These are phyloP conservation scores for Candida khao-thaluensis DNA, from an alignment of 805 yeast species.

Conservation along the genomic window DNA sequence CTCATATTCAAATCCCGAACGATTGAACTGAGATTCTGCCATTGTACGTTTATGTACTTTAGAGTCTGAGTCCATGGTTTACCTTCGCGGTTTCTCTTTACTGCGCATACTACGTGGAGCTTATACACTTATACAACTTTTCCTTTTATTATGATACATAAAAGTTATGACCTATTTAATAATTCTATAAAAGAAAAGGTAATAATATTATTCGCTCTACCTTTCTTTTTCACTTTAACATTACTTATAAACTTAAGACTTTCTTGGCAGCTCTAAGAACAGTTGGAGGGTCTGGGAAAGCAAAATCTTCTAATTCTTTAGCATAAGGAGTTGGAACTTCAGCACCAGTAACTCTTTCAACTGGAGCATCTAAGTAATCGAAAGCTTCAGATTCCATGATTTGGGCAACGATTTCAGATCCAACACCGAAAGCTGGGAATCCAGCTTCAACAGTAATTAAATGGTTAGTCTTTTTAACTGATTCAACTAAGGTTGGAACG, in stretches of 20 bases:
- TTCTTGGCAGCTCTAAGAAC: constrained; percentile 84
- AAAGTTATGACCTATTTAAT: constrained; percentile 5
- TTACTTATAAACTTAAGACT: constrained; percentile 61
- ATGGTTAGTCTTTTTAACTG: constrained; percentile 96
- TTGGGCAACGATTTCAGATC: constrained; percentile 97
- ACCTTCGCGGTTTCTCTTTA: background rate
- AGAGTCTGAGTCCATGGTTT: constrained; percentile 5
- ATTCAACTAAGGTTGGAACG: constrained; percentile 75
- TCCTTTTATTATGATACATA: constrained; percentile 1
- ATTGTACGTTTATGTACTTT: constrained; percentile 25
- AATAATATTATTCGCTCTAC: background rate
- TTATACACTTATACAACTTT: too few relatives aligned
- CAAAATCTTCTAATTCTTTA: constrained; percentile 91
- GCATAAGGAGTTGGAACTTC: constrained; percentile 99
- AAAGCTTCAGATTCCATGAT: constrained; percentile 98
- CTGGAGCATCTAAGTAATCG: constrained; percentile 97
- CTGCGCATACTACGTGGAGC: background rate
- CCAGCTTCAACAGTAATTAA: constrained; percentile 95
- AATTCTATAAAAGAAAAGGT: background rate
- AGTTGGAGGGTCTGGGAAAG: constrained; percentile 95
- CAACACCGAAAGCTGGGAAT: constrained; percentile 98
- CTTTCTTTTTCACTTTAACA: background rate
- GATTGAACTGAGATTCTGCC: constrained; percentile 6
- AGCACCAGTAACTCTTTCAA: constrained; percentile 98
- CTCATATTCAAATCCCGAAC: constrained; percentile 7